Evolutionary conservation across 208 protist genomes (phyloP).

Genomic region (Trypanosoma cruzi): DNA sequence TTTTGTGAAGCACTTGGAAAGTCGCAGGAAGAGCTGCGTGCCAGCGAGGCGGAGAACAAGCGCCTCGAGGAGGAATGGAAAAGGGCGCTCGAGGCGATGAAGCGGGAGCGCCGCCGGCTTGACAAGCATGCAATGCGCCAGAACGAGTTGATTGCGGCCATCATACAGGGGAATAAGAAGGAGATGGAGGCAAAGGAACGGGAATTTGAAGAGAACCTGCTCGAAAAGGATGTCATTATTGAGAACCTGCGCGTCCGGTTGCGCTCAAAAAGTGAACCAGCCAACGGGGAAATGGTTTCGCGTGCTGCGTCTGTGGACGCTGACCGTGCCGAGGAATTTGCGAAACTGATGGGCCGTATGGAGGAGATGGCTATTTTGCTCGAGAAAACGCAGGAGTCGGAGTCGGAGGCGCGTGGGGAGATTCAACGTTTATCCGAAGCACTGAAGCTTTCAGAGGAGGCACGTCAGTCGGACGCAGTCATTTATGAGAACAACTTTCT

Average conservation of each 20-base stretch:
- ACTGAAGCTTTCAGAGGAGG: conserved; percentile 70
- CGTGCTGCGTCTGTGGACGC: conserved; percentile 29
- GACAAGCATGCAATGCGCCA: conserved; percentile 67
- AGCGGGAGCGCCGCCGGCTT: conserved; percentile 57
- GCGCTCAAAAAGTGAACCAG: conserved; percentile 38
- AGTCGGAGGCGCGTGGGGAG: conserved; percentile 62
- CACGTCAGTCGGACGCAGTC: conserved; percentile 57
- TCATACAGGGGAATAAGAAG: conserved; percentile 85
- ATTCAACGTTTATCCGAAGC: conserved; percentile 58
- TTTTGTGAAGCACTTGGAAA: conserved; percentile 48
- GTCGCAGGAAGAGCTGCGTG: conserved; percentile 41
- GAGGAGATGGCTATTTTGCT: conserved; percentile 75
- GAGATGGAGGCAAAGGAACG: conserved; percentile 88
- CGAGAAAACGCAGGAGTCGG: conserved; percentile 71
- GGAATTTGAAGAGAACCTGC: conserved; percentile 78
- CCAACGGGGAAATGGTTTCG: conserved; percentile 32
- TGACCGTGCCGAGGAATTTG: conserved; percentile 64
- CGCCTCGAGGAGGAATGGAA: conserved; percentile 45
- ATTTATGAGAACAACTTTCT: conserved; percentile 76
- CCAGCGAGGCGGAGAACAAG: conserved; percentile 53
- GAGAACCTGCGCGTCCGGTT: conserved; percentile 74
- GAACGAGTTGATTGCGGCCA: conserved; percentile 82
- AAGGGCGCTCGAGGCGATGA: conserved; percentile 34
- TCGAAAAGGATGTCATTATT: conserved; percentile 81
- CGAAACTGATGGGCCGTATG: conserved; percentile 75